Evolutionary conservation across 2,329 filamentous ascomycete genomes (phyloP), one percentile per base, ranked within the genome.

Genomic region (Fusarium mexicanum): DNA sequence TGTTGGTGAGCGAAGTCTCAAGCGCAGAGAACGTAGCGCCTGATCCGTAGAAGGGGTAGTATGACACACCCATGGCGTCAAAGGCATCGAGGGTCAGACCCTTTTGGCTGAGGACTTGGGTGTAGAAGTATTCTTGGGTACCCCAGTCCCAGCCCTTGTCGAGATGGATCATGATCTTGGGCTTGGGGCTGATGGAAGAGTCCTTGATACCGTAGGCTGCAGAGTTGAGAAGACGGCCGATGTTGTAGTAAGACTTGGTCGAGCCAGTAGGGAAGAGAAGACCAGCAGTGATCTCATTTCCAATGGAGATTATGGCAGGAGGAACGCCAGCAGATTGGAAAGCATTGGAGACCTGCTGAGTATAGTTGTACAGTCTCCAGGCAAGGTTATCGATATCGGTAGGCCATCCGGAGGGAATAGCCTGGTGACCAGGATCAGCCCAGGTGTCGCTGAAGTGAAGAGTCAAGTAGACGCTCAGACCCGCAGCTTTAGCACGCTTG

Each of bases 91-190:
- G 7, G 80, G 78, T 7, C 92, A 83, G 3, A 84, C 84, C 5
- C 88, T 90, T 31, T 84, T 81, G 13, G 33, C 79, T 84, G 1
- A 92, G 84, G 0, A 91, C 87, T 6, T 83, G 84, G 31, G 87
- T 86, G 82, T 93, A 94, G 81, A 89, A 93, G 83, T 86, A 91
- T 69, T 91, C 83, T 79, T 94, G 91, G 6, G 88, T 87, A 8
- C 82, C 84, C 90, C 89, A 93, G 72, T 92, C 87, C 91, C 91
- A 94, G n/a, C 92, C 92, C 77, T 93, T 92, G 80, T 94, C 91
- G 8, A 94, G 86, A 77, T 94, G 92, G 46, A 94, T 88, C 90
- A 94, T 91, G 80, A 94, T 93, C 79, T 91, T 88, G 4, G 92
- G 91, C 71, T 88, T 86, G 0, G 87, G 85, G 46, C 80, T 80